Evolutionary conservation across 2,329 filamentous ascomycete genomes (phyloP).

Genomic region (Aschersonia sp.): DNA sequence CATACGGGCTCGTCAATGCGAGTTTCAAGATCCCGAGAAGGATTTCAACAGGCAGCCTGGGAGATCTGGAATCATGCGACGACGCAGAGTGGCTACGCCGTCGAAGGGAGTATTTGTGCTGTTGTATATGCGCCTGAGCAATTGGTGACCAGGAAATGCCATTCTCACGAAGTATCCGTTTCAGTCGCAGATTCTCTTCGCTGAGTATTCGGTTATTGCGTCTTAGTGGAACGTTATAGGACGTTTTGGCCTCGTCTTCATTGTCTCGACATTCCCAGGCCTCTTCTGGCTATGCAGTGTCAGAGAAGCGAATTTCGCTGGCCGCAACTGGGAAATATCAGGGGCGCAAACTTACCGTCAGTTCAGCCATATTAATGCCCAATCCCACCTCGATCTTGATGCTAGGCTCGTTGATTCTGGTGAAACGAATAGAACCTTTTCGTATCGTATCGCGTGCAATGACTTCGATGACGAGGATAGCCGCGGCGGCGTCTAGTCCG

Average conservation of each 20-base stretch:
- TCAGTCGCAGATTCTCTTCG: conserved; percentile 34
- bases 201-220: conserved; percentile 27
- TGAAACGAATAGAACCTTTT: too few relatives aligned
- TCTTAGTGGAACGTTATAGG: conserved; percentile 34
- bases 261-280: conserved; percentile 37
- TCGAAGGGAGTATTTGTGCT: conserved; percentile 15
- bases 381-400: too few relatives aligned
- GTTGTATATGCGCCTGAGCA: conserved; percentile 17
- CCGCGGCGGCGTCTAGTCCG: too few relatives aligned
- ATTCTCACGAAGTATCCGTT: conserved; percentile 35
- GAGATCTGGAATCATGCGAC: conserved; percentile 16
- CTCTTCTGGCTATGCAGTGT: too few relatives aligned
- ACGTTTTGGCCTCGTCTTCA: conserved; percentile 31
- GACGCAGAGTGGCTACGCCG: conserved; percentile 17
- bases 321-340: too few relatives aligned
- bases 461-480: too few relatives aligned
- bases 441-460: too few relatives aligned
- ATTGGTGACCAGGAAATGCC: conserved; percentile 33
- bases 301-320: too few relatives aligned
- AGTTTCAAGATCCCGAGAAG: conserved; percentile 36
- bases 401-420: too few relatives aligned
- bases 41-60: conserved; percentile 36
- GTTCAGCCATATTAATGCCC: too few relatives aligned
- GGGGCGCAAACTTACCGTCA: too few relatives aligned
- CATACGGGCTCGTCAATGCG: conserved; percentile 29